Evolutionary conservation across 164 flowering plant genomes (phyloP).

Genomic region (Warburgia ugandensis): DNA sequence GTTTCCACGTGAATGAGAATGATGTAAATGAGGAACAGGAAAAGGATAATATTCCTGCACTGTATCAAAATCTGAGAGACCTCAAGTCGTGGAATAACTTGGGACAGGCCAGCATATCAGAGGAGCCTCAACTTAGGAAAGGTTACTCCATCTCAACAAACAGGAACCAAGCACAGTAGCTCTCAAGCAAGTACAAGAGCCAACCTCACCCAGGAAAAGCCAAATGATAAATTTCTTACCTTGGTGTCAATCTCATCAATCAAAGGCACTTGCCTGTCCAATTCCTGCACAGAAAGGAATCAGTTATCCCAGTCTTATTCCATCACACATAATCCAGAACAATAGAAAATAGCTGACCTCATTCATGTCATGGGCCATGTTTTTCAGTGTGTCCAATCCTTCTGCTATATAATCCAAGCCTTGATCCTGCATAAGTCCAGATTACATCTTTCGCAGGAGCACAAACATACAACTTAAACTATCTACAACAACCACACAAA

Average conservation of each 20-base stretch:
- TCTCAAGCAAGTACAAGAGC: background rate
- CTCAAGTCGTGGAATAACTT: too few relatives aligned
- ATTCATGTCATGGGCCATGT: conserved; percentile 97
- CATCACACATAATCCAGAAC: background rate
- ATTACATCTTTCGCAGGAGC: background rate
- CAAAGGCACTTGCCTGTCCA: conserved; percentile 93
- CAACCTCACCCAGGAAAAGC: background rate
- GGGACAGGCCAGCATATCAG: background rate
- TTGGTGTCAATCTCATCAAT: conserved; percentile 91
- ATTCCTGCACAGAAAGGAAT: conserved; percentile 48
- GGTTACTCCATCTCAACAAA: background rate
- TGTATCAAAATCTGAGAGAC: too few relatives aligned
- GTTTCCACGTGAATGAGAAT: too few relatives aligned
- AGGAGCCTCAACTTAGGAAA: background rate
- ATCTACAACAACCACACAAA: background rate
- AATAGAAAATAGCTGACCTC: conserved; percentile 45
- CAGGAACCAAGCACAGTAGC: background rate
- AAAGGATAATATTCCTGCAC: background rate
- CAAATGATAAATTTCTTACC: conserved; percentile 31
- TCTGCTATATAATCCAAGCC: conserved; percentile 84
- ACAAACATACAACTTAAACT: background rate
- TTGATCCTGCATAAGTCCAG: conserved; percentile 51
- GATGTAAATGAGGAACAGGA: background rate
- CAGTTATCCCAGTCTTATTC: background rate
- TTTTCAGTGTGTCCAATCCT: conserved; percentile 83